These are phyloP conservation scores for Chrysanthemum lavandulifolium DNA, from an alignment of 129 eudicot species.

Conservation along the genomic window DNA sequence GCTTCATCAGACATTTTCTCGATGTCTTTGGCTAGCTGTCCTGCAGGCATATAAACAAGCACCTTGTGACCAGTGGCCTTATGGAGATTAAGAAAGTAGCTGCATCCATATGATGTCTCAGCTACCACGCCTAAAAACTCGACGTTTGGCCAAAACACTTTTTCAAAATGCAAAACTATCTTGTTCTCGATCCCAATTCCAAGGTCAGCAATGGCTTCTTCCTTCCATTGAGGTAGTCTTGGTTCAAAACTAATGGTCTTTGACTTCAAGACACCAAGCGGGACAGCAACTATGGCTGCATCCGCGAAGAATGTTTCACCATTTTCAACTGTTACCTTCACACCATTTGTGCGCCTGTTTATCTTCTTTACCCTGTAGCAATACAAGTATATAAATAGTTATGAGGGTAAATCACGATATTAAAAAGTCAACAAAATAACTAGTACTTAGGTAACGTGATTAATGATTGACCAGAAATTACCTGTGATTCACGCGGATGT, in stretches of 20 bases:
- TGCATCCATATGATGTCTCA: constrained; percentile 75
- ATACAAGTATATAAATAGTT: neutral
- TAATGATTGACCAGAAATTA: constrained; percentile 9
- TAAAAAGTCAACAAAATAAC: neutral
- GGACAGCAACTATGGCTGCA: constrained; percentile 80
- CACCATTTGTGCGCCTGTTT: constrained; percentile 57
- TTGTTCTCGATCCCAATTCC: constrained; percentile 97
- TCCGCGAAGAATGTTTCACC: constrained; percentile 82
- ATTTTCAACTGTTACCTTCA: constrained; percentile 73
- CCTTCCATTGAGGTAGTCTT: constrained; percentile 87
- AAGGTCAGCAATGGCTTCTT: constrained; percentile 78
- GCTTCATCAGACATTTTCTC: constrained; percentile 87
- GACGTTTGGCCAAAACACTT: constrained; percentile 96
- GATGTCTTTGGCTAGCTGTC: constrained; percentile 82
- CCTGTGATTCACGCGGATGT: constrained; percentile 84
- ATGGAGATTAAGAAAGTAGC: constrained; percentile 94
- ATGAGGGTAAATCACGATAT: neutral
- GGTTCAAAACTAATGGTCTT: constrained; percentile 76
- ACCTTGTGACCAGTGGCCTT: constrained; percentile 94
- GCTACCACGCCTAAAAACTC: constrained; percentile 98
- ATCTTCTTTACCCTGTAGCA: constrained; percentile 62
- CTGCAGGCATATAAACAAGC: constrained; percentile 98
- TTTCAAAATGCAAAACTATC: constrained; percentile 75
- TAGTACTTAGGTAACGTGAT: neutral
- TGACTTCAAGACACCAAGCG: constrained; percentile 92